Base-by-base conservation (phyloP, 345 rosid genomes). In the Citrus australasica region DNA sequence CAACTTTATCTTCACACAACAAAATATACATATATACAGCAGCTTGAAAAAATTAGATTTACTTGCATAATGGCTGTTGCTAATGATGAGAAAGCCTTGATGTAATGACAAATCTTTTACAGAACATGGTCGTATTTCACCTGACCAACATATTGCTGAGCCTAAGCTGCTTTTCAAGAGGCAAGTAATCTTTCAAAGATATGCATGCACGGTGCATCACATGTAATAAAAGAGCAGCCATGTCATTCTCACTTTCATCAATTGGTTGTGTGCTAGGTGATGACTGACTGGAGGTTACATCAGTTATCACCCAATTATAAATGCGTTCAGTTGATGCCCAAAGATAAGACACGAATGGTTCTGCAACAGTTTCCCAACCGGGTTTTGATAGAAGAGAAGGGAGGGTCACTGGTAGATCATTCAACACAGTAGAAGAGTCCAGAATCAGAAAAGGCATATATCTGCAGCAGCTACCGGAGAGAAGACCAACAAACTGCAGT, bases 371-470 rank as follows among this genome's bases (percentile, higher is more conserved):
- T 79, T 87, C 90, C 91, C 93, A 95, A 78, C 79, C 76, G 27
- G 88, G 91, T 66, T 90, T 88, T 13, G 83, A 80, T 63, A 95
- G 67, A 66, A 95, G 92, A 67, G 92, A 89, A 19, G 90, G 28
- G 24, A 95, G 87, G 25, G 92, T 91, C 62, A 95, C 89, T 2
- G 98, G 92, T 63, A 95, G 87, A 84, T 92, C 96, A 13, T 83
- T 82, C 78, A 93, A 76, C 64, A 92, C 89, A 0, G 87, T 87
- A 22, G 78, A 58, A 32, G 46, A 83, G 78, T 95, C 97, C 74
- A 89, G 74, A 77, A 88, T 87, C 74, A 95, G 85, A 79, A 93
- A 85, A 38, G 98, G 94, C 99, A 92, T 93, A 79, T 92, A 95
- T 82, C 89, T 91, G 85, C 94, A 90, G 86, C 95, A 89, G 83